Base-by-base conservation (phyloP, 495 filamentous ascomycete genomes). In the Aspergillus sparsus region DNA sequence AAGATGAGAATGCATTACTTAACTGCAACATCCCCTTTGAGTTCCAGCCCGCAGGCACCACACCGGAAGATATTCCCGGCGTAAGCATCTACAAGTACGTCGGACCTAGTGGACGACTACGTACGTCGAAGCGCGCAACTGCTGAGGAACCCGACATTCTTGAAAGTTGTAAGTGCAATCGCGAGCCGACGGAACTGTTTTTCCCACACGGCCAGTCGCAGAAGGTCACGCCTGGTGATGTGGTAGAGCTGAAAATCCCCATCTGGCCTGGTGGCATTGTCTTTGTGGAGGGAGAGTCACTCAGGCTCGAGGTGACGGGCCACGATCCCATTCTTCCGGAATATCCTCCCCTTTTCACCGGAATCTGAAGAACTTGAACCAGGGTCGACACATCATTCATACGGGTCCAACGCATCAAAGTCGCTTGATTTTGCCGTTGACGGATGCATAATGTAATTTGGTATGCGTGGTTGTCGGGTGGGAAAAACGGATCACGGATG, bases 41-140 rank as follows among this genome's bases (percentile, higher is more conserved):
- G 15, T 15, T 21, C 32, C 44, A 39, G 33, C 0, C 0, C 0
- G 44, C 35, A n/a, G 9, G 36, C 16, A 44, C 49, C 18, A 64
- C 55, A 36, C 21, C 53, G 12, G 52, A 58, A 32, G 44, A 37
- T 0, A 58, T 58, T 32, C 62, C 67, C 6, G 58, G 66, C 31
- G 51, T 18, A 12, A 58, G 62, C 7, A 58, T 64, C 27, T 57
- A 55, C 41, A 61, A 71, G 9, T 66, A 76, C 41, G 10, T 65
- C 32, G 71, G 71, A 7, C 62, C 68, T 3, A 61, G 59, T 11
- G 73, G 73, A n/a, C 55, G 65, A 7, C 62, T 74, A 4, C 63
- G 73, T 10, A 72, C 68, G 1, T 72, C 68, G 18, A 66, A 72
- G 45, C 66, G 73, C 8, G 62, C 55, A 10, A 61, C 63, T 49